Evolutionary conservation across 164 flowering plant genomes (phyloP).

Genomic region (Hamamelis virginiana): DNA sequence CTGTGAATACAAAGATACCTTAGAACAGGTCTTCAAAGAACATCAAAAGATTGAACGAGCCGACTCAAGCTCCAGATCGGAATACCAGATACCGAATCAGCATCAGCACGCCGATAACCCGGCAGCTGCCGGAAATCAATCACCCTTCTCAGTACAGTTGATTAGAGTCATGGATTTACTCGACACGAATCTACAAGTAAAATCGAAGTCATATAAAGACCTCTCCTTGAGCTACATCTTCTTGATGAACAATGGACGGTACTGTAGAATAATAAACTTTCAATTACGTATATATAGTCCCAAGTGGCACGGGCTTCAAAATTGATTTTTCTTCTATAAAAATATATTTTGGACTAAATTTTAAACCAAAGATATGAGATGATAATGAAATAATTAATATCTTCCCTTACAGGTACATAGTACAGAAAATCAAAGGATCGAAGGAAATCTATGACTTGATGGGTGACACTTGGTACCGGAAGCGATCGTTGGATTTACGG

Average conservation of each 20-base stretch:
- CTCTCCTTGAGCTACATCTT: constrained; percentile 57
- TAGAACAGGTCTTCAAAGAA: constrained; percentile 57
- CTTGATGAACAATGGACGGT: constrained; percentile 89
- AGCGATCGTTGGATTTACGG: constrained; percentile 58
- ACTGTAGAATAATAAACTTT: no score
- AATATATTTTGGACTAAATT: no score
- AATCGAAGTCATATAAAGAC: constrained; percentile 74
- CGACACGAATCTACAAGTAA: constrained; percentile 58
- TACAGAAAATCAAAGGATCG: constrained; percentile 76
- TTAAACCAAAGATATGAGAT: no score
- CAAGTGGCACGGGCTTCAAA: no score
- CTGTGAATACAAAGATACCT: constrained; percentile 67
- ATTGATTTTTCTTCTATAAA: no score
- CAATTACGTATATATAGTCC: no score
- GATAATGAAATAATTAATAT: no score
- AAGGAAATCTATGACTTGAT: constrained; percentile 50
- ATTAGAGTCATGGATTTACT: constrained; percentile 63
- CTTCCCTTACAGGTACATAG: no score
- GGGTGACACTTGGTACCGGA: constrained; percentile 67
- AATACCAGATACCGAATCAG: constrained; percentile 8
- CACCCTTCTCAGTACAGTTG: constrained; percentile 57
- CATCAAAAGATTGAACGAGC: constrained; percentile 36
- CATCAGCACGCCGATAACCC: constrained; percentile 1
- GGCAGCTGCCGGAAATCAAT: constrained; percentile 8
- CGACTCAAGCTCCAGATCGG: constrained; percentile 26